phyloP scores from a whole-genome alignment of 2,329 filamentous ascomycete species.

The Pyrenochaeta sp. region DNA sequence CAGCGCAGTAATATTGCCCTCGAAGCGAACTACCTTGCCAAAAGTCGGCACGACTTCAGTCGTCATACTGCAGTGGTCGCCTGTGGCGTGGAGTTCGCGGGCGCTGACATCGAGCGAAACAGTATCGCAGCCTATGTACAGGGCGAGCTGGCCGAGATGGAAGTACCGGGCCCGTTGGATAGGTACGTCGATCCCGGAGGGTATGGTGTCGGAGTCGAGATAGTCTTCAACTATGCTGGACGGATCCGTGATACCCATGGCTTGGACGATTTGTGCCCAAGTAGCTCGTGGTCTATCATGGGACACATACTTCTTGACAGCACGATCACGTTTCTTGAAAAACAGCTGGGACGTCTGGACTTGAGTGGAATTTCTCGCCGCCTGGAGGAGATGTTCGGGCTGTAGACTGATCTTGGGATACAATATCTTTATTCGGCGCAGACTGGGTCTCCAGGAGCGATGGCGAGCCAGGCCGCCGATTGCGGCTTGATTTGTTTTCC shows the following conservation, averaged over 20 bases:
- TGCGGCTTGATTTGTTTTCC: not conserved
- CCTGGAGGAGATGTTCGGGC: not conserved
- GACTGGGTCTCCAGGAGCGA: not conserved
- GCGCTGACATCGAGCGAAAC: not conserved
- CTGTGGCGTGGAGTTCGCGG: slow-evolving; percentile 4
- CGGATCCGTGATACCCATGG: not conserved
- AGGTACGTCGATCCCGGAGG: slow-evolving; percentile 8
- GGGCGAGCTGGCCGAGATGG: not conserved
- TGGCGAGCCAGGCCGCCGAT: not conserved
- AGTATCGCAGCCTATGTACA: not conserved
- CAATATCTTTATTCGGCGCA: not conserved
- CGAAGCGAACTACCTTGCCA: slow-evolving; percentile 5
- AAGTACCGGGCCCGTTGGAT: slow-evolving; percentile 3
- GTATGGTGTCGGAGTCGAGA: slow-evolving; percentile 6
- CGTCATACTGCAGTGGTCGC: not conserved
- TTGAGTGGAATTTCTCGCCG: not conserved
- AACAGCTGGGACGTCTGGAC: not conserved
- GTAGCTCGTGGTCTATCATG: slow-evolving; percentile 7
- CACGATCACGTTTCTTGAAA: too few relatives aligned
- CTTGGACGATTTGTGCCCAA: slow-evolving; percentile 6
- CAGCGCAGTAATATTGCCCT: slow-evolving; percentile 3
- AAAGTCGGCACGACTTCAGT: slow-evolving; percentile 8
- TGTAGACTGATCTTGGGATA: not conserved
- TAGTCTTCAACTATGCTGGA: not conserved
- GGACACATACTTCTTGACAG: too few relatives aligned